Evolutionary conservation across 805 yeast species (phyloP), one percentile per base, ranked within the genome.

Genomic region (Saccharomycopsis oosterbeekiorum): DNA sequence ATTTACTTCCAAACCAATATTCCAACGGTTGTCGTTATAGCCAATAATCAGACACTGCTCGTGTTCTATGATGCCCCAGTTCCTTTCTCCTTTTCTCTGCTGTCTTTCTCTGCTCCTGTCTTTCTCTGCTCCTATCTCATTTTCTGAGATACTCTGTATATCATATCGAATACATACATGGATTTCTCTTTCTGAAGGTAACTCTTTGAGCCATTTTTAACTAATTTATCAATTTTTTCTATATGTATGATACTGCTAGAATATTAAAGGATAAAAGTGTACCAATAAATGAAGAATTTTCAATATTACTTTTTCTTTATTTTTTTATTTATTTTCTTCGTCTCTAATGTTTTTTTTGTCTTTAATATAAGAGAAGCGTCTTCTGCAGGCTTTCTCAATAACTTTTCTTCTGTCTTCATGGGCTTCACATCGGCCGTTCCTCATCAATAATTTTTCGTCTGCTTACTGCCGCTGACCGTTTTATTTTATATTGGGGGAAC

Each of bases 131-230:
- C 26, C n/a, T 21, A 2, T 47, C 53, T 47, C 53, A 21, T 15
- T 21, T 47, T 21, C 24, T 24, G 34, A 2, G 15, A 9, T 21
- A 12, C 29, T 15, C 15, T 8, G 6, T 24, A 12, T 15, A 26
- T 11, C 21, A n/a, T 21, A 6, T 10, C 21, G 40, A 41, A 61
- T 60, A 89, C 94, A 83, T 89, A 91, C 94, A 92, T 83, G 97
- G 97, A 81, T 91, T 92, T 86, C 96, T 89, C 86, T 96, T 90
- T 88, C 97, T 90, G 89, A 85, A 92, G 73, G 97, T 91, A 81
- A 92, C 96, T 87, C 99, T 93, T 84, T 91, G 96, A 80, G 97
- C 99, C 99, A 94, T 94, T 82, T 75, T 82, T 76, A 68, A 68
- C 57, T 53, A 39, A 34, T 34, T 63, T 43, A 65, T 40, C 21